These are phyloP conservation scores for Brassica incana DNA, from an alignment of 345 rosid genomes.

Conservation along the genomic window DNA sequence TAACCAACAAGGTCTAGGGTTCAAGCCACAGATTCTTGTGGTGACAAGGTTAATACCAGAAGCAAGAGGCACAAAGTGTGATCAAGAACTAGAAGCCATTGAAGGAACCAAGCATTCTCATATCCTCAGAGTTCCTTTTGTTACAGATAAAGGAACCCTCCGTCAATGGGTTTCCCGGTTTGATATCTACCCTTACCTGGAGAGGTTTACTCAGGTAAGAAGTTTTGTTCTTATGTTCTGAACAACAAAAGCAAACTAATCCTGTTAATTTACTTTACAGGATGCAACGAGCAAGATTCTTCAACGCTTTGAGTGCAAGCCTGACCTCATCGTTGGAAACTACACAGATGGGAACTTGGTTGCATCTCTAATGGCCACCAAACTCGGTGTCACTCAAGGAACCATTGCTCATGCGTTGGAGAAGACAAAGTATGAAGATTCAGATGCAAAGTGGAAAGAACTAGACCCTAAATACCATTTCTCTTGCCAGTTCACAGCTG, in stretches of 20 bases:
- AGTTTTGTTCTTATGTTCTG: neutral
- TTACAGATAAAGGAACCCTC: constrained; percentile 62
- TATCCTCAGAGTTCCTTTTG: constrained; percentile 87
- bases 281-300: constrained; percentile 69
- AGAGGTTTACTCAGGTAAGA: constrained; percentile 68
- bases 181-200: constrained; percentile 86
- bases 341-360: constrained; percentile 92
- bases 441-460: constrained; percentile 88
- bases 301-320: constrained; percentile 64
- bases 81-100: constrained; percentile 80
- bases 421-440: constrained; percentile 90
- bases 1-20: constrained; percentile 66
- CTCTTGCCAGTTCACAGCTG: constrained; percentile 94
- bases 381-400: constrained; percentile 80
- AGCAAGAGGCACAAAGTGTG: constrained; percentile 76
- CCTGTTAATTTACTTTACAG: constrained; percentile 31
- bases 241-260: neutral
- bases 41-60: constrained; percentile 85
- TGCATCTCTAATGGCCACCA: constrained; percentile 78
- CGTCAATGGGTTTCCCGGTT: constrained; percentile 92
- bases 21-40: constrained; percentile 88
- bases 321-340: constrained; percentile 92
- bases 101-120: constrained; percentile 63
- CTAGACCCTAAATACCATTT: constrained; percentile 84
- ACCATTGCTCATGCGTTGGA: constrained; percentile 95